phyloP scores from a whole-genome alignment of 352 stramenopile genomes.

The Phytopythium vexans region DNA sequence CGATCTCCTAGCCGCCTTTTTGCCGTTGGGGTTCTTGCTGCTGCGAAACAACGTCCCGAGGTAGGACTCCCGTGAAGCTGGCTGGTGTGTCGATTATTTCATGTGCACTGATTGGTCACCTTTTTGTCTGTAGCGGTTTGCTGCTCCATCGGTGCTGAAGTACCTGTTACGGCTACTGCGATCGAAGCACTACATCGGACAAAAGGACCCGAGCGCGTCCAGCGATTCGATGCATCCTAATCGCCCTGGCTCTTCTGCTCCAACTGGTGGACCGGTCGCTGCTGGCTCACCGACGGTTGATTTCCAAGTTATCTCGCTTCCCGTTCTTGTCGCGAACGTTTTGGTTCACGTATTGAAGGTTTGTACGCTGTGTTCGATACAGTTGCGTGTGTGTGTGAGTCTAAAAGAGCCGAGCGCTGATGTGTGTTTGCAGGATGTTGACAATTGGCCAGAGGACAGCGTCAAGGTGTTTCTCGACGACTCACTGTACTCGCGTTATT shows the following conservation, averaged over 20 bases:
- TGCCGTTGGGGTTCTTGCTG: constrained; percentile 52
- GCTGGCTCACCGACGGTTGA: constrained; percentile 20
- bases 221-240: background rate
- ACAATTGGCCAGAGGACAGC: constrained; percentile 74
- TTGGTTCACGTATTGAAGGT: constrained; percentile 69
- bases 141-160: constrained; percentile 58
- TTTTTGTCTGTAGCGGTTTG: constrained; percentile 34
- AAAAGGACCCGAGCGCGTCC: constrained; percentile 22
- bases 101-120: background rate
- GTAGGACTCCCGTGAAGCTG: constrained; percentile 9
- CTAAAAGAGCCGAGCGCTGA: background rate
- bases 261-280: constrained; percentile 5
- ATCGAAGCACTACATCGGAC: constrained; percentile 75
- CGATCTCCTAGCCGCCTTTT: constrained; percentile 57
- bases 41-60: constrained; percentile 50
- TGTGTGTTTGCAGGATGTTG: constrained; percentile 22
- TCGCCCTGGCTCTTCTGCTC: background rate
- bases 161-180: constrained; percentile 73
- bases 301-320: constrained; percentile 51
- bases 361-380: background rate
- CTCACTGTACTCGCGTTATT: constrained; percentile 72
- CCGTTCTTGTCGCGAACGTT: constrained; percentile 72
- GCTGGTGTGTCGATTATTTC: background rate
- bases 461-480: constrained; percentile 88
- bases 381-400: constrained; percentile 1